phyloP scores from a whole-genome alignment of 176 grass and related monocot genomes.

The Dactylis glomerata region DNA sequence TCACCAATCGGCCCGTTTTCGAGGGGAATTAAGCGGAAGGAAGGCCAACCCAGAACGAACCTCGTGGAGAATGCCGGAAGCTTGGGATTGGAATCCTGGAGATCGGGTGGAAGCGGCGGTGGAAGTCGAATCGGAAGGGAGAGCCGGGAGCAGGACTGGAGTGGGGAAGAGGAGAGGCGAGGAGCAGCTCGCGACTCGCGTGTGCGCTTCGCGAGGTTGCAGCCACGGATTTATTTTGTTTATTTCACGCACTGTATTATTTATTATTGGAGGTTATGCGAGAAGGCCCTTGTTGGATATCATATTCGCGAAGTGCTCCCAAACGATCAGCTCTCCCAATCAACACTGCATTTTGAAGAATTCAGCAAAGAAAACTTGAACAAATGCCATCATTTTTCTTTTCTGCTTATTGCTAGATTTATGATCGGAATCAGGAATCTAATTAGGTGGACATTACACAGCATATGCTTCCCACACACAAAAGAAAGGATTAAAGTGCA shows the following conservation, averaged over 20 bases:
- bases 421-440: too few species aligned
- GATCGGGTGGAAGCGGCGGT: background rate
- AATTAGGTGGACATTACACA: too few species aligned
- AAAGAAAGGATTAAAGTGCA: too few species aligned
- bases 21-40: background rate
- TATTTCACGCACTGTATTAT: background rate
- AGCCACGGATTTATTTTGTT: background rate
- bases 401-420: too few species aligned
- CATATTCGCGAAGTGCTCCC: background rate
- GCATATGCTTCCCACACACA: too few species aligned
- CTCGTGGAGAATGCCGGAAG: slow-evolving; percentile 1
- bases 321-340: background rate
- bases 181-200: background rate
- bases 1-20: background rate
- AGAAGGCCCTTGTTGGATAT: background rate
- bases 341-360: too few species aligned
- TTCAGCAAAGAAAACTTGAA: too few species aligned
- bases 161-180: background rate
- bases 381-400: too few species aligned
- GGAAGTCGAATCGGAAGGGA: background rate
- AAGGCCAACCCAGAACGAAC: background rate
- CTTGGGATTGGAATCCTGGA: background rate
- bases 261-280: background rate
- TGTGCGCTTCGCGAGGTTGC: background rate
- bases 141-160: background rate